Percentiles rank a stretch among this genome's conserved stretches.
Evolutionary conservation across 1,284 basidiomycete species (phyloP).

Genomic region (Pseudozyma flocculosa): DNA sequence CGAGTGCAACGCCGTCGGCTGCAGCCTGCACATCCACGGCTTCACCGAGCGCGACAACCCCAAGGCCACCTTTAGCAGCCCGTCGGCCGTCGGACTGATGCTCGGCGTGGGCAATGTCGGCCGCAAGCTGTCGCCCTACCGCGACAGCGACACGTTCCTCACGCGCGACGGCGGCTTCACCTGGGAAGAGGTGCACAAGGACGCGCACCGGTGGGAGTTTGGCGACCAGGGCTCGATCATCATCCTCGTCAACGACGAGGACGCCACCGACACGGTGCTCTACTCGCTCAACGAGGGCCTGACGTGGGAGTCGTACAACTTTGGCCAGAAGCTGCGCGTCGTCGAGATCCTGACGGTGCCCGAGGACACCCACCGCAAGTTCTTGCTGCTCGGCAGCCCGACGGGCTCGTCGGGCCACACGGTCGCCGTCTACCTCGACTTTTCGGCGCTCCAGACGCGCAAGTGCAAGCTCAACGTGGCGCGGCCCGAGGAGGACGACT

Average conservation of each 20-base stretch:
- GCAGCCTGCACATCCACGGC: conserved; percentile 86
- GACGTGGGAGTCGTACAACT: conserved; percentile 83
- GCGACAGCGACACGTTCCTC: conserved; percentile 89
- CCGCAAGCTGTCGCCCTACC: conserved; percentile 75
- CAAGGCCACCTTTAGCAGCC: conserved; percentile 85
- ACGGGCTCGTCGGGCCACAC: conserved; percentile 63
- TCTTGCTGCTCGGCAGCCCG: conserved; percentile 77
- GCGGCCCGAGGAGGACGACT: conserved; percentile 46
- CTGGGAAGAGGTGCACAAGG: conserved; percentile 98
- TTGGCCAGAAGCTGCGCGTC: conserved; percentile 77
- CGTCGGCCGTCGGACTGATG: conserved; percentile 85
- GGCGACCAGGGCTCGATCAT: conserved; percentile 94
- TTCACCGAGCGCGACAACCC: conserved; percentile 91
- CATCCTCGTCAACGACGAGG: conserved; percentile 91
- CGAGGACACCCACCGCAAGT: conserved; percentile 83
- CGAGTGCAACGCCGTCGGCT: conserved; percentile 72
- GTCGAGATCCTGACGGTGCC: conserved; percentile 82
- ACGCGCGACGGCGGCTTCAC: conserved; percentile 94
- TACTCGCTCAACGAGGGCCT: conserved; percentile 86
- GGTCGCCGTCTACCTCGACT: conserved; percentile 84
- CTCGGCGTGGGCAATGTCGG: conserved; percentile 98
- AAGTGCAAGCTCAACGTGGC: conserved; percentile 46
- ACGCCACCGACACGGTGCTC: conserved; percentile 81
- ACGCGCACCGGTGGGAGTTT: conserved; percentile 96
- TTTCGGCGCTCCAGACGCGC: conserved; percentile 66